Conservation (phyloP, 1,284 basidiomycete genomes). For the Entoloma clypeatum region DNA sequence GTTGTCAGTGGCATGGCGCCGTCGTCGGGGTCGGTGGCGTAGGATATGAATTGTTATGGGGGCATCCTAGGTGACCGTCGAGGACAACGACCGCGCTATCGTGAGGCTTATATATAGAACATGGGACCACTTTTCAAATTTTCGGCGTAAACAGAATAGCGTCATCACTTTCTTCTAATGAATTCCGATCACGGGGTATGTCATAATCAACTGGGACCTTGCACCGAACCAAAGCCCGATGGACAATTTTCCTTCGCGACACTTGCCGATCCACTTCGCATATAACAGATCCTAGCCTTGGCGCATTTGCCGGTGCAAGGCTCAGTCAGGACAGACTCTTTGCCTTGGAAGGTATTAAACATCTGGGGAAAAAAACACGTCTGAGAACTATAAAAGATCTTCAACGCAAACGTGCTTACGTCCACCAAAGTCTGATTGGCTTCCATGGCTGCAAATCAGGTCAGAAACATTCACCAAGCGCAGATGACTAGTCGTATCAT, state of each 20-base stretch:
- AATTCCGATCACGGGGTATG: no score
- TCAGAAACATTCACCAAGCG: neutral
- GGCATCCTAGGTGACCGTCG: slow-evolving; percentile 3
- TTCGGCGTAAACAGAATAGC: slow-evolving; percentile 3
- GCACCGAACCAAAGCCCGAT: slow-evolving; percentile 66
- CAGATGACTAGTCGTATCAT: neutral
- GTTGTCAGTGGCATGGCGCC: slow-evolving; percentile 5
- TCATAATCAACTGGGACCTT: slow-evolving; percentile 27
- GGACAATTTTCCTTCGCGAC: slow-evolving; percentile 58
- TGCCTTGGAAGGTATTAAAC: slow-evolving; percentile 73
- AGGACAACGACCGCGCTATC: neutral
- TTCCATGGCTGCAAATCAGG: slow-evolving; percentile 52
- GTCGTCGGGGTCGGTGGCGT: slow-evolving; percentile 11
- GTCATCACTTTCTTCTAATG: no score
- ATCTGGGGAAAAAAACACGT: slow-evolving; percentile 33
- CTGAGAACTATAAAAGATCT: slow-evolving; percentile 1
- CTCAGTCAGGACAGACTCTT: slow-evolving; percentile 51
- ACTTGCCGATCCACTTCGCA: slow-evolving; percentile 64
- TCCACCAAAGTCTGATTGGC: slow-evolving; percentile 53
- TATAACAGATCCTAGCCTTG: slow-evolving; percentile 74
- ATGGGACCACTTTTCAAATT: slow-evolving; percentile 34
- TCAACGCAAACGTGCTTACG: slow-evolving; percentile 34
- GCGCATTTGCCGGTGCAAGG: slow-evolving; percentile 62
- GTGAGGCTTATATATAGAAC: slow-evolving; percentile 14
- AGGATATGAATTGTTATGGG: neutral